Evolutionary conservation across 2,329 filamentous ascomycete genomes (phyloP).

Genomic region (Pseudogymnoascus pannorum): DNA sequence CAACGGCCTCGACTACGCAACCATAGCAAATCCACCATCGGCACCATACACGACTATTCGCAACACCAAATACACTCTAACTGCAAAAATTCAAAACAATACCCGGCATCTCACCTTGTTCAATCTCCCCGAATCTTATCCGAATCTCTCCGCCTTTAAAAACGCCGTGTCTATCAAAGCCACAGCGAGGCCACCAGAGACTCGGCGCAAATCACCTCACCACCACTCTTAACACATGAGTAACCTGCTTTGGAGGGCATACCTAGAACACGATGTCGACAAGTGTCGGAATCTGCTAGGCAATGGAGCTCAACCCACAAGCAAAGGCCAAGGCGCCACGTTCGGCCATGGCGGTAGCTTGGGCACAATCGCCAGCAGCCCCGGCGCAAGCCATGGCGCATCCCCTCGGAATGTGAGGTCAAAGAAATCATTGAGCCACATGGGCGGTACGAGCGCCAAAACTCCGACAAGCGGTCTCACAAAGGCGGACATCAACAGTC

Average conservation of each 20-base stretch:
- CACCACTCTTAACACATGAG: conserved; percentile 63
- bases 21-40: not conserved
- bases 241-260: conserved; percentile 93
- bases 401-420: conserved; percentile 46
- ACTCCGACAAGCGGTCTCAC: conserved; percentile 39
- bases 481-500: conserved; percentile 71
- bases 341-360: conserved; percentile 34
- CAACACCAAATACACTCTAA: not conserved
- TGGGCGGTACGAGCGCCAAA: conserved; percentile 35
- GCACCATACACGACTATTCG: not conserved
- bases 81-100: not conserved
- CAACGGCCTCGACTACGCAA: conserved; percentile 1
- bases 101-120: conserved; percentile 31
- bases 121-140: conserved; percentile 27
- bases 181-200: conserved; percentile 69
- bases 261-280: conserved; percentile 96
- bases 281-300: conserved; percentile 80
- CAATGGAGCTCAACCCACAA: conserved; percentile 42
- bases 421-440: conserved; percentile 46
- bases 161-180: conserved; percentile 80
- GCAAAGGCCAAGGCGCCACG: conserved; percentile 45
- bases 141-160: conserved; percentile 67
- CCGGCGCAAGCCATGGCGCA: conserved; percentile 29
- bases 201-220: conserved; percentile 29
- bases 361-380: conserved; percentile 31